A percentile compares a stretch with the other conserved stretches of the same genome.
Conservation (phyloP, 257 asterid genomes). For the Agastache rugosa region DNA sequence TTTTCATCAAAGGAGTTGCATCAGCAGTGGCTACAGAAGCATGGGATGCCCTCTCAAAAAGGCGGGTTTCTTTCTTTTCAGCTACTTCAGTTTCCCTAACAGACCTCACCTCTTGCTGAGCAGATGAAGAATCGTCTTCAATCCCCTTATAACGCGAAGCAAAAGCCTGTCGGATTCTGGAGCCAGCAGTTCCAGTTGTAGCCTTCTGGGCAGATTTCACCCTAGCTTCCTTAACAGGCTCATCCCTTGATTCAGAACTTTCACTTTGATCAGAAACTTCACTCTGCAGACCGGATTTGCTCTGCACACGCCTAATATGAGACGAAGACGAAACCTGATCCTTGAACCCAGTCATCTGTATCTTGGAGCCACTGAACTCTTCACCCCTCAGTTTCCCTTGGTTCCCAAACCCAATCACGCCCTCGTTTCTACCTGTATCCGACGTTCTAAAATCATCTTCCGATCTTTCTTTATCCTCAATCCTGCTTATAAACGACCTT, state of each 20-base stretch:
- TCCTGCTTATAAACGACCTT: slow-evolving; percentile 44
- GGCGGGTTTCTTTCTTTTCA: slow-evolving; percentile 47
- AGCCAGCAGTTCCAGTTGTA: slow-evolving; percentile 49
- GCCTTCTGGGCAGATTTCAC: slow-evolving; percentile 46
- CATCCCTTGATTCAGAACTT: slow-evolving; percentile 48
- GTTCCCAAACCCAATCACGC: slow-evolving; percentile 31
- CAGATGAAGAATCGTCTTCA: slow-evolving; percentile 47
- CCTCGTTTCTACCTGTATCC: slow-evolving; percentile 32
- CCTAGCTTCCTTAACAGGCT: slow-evolving; percentile 40
- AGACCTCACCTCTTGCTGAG: slow-evolving; percentile 49
- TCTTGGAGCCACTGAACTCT: slow-evolving; percentile 41
- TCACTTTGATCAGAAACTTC: slow-evolving; percentile 50
- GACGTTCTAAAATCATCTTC: slow-evolving; percentile 44
- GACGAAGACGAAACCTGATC: slow-evolving; percentile 32
- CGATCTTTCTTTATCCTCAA: slow-evolving; percentile 49
- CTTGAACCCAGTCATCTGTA: slow-evolving; percentile 45
- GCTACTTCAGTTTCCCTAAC: slow-evolving; percentile 45
- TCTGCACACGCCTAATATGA: slow-evolving; percentile 25
- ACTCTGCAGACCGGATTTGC: slow-evolving; percentile 44
- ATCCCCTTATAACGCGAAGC: slow-evolving; percentile 52
- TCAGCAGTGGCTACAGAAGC: slow-evolving; percentile 43
- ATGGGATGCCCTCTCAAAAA: slow-evolving; percentile 38
- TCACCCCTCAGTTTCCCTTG: slow-evolving; percentile 46
- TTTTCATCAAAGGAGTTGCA: slow-evolving; percentile 39
- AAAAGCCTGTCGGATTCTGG: slow-evolving; percentile 56